These are phyloP conservation scores for Clonostachys sp. DNA, from an alignment of 2,329 filamentous ascomycete species.

Conservation along the genomic window DNA sequence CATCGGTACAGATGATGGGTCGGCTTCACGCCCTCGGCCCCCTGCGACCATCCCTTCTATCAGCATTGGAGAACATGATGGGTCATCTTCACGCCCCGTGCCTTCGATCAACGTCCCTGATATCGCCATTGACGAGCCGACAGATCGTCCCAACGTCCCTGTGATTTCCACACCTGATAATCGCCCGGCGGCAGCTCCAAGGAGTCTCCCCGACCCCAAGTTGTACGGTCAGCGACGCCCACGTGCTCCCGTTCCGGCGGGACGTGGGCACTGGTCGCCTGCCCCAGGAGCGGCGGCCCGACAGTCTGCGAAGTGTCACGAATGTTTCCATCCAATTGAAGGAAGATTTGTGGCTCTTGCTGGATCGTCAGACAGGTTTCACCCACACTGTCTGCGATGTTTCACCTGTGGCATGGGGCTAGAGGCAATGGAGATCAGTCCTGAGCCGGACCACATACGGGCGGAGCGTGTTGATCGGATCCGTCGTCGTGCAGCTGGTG, in stretches of 20 bases:
- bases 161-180: slow-evolving; percentile 42
- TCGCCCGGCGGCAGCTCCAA: slow-evolving; percentile 20
- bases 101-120: slow-evolving; percentile 45
- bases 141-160: slow-evolving; percentile 31
- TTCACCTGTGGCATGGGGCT: slow-evolving; percentile 82
- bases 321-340: slow-evolving; percentile 80
- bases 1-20: slow-evolving; percentile 33
- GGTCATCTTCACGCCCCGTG: slow-evolving; percentile 23
- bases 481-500: slow-evolving; percentile 50
- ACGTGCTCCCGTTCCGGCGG: slow-evolving; percentile 3
- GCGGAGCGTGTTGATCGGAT: slow-evolving; percentile 71
- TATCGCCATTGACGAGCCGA: slow-evolving; percentile 35
- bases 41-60: slow-evolving; percentile 46
- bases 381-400: slow-evolving; percentile 90
- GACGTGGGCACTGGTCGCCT: slow-evolving; percentile 56
- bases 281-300: slow-evolving; percentile 38
- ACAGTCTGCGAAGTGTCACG: slow-evolving; percentile 71
- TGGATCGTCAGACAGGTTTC: slow-evolving; percentile 71
- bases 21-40: slow-evolving; percentile 31
- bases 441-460: slow-evolving; percentile 74
- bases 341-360: slow-evolving; percentile 85
- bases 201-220: slow-evolving; percentile 42
- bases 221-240: slow-evolving; percentile 14
- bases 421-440: slow-evolving; percentile 94
- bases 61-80: slow-evolving; percentile 36